Conservation (phyloP, 805 yeast genomes). For the Kluyveromyces wickerhamii region DNA sequence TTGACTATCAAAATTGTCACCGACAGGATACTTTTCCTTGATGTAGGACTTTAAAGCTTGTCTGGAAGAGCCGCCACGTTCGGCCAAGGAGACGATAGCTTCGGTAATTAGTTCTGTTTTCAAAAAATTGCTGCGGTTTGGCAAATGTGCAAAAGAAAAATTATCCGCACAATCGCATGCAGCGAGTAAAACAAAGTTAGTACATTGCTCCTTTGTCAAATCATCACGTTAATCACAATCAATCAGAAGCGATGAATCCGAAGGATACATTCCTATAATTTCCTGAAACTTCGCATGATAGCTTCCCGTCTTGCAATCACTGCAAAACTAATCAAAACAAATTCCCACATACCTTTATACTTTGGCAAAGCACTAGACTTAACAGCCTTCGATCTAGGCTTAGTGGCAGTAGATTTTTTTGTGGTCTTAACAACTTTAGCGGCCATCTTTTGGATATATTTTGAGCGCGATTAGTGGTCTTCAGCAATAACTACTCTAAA, state of each 20-base stretch:
- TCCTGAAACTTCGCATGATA: too few relatives aligned
- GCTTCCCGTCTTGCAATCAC: too few relatives aligned
- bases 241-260: too few relatives aligned
- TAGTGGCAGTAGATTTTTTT: slow-evolving; percentile 1
- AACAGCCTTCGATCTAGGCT: not conserved
- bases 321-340: not conserved
- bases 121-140: too few relatives aligned
- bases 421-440: slow-evolving; percentile 6
- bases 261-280: too few relatives aligned
- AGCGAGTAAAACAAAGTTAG: not conserved
- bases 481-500: too few relatives aligned
- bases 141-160: too few relatives aligned
- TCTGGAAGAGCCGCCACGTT: slow-evolving; percentile 77
- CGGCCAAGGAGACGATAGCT: slow-evolving; percentile 63
- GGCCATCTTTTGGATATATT: too few relatives aligned
- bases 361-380: slow-evolving; percentile 19
- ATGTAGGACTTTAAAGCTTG: slow-evolving; percentile 83
- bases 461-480: too few relatives aligned
- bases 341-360: slow-evolving; percentile 29
- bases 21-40: slow-evolving; percentile 42
- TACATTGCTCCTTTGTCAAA: too few relatives aligned
- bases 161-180: not conserved
- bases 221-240: too few relatives aligned
- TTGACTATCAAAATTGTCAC: slow-evolving; percentile 58
- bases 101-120: slow-evolving; percentile 33